phyloP scores from a whole-genome alignment of 768 basidiomycete genomes.

The Fistulinella prunicolor region DNA sequence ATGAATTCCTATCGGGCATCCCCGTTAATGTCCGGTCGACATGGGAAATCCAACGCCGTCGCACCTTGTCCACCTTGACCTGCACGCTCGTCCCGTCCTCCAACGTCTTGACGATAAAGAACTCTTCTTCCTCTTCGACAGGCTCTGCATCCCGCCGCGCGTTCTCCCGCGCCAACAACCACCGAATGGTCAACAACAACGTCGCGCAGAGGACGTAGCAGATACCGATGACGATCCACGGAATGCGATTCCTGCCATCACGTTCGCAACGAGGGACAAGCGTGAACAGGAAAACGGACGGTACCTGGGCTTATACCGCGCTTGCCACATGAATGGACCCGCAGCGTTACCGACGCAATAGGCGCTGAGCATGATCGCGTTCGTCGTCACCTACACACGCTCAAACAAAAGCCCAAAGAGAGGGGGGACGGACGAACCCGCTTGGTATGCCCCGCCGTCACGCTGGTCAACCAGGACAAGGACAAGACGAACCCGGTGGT shows the following conservation, averaged over 20 bases:
- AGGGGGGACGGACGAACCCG: conserved; percentile 44
- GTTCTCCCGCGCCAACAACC: conserved; percentile 57
- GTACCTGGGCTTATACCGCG: conserved; percentile 62
- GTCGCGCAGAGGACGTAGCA: conserved; percentile 56
- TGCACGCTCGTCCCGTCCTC: conserved; percentile 51
- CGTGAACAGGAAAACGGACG: conserved; percentile 4
- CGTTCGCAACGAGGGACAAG: no score
- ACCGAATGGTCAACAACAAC: conserved; percentile 49
- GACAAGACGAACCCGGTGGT: conserved; percentile 60
- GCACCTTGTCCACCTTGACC: conserved; percentile 65
- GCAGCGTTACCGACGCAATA: conserved; percentile 67
- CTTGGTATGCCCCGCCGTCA: conserved; percentile 74
- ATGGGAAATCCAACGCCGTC: neutral
- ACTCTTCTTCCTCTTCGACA: conserved; percentile 55
- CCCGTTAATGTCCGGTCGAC: no score
- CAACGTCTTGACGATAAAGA: conserved; percentile 53
- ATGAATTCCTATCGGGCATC: conserved; percentile 51
- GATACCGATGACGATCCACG: conserved; percentile 73
- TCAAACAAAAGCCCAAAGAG: neutral
- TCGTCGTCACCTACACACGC: conserved; percentile 32
- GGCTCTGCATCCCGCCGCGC: conserved; percentile 58
- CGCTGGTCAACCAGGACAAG: conserved; percentile 60
- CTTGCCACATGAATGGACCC: conserved; percentile 79
- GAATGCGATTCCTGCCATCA: conserved; percentile 69
- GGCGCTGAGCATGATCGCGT: conserved; percentile 71